Percentiles rank a stretch among this genome's conserved stretches.
Evolutionary conservation across 768 basidiomycete species (phyloP).

Genomic region (Collybia mongolica): DNA sequence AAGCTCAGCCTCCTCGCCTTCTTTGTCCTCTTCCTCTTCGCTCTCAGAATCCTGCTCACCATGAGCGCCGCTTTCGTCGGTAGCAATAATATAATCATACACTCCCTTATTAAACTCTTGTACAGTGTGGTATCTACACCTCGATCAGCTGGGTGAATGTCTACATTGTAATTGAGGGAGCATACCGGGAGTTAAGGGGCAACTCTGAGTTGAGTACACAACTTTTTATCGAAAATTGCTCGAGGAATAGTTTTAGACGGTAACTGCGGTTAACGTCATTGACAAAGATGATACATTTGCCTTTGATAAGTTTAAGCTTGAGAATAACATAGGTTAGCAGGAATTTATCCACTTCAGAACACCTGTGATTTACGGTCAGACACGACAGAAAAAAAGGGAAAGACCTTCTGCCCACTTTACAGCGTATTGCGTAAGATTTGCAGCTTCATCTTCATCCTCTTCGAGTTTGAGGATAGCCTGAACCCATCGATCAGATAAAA

Average conservation of each 20-base stretch:
- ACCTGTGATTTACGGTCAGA: slow-evolving; percentile 38
- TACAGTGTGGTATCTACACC: slow-evolving; percentile 84
- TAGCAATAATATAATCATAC: slow-evolving; percentile 98
- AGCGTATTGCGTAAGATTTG: slow-evolving; percentile 82
- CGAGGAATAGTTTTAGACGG: slow-evolving; percentile 95
- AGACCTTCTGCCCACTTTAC: slow-evolving; percentile 50
- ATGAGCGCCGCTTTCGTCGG: slow-evolving; percentile 77
- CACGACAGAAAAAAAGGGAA: slow-evolving; percentile 4
- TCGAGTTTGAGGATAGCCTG: slow-evolving; percentile 86
- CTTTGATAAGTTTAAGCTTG: slow-evolving; percentile 92
- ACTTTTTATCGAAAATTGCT: slow-evolving; percentile 94
- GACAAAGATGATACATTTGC: slow-evolving; percentile 96
- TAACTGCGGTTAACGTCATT: slow-evolving; percentile 95
- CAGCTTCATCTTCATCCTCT: slow-evolving; percentile 81
- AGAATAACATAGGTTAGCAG: slow-evolving; percentile 94
- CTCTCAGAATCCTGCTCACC: slow-evolving; percentile 43
- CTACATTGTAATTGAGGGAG: background rate
- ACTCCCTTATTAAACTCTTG: slow-evolving; percentile 99
- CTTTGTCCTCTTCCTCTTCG: slow-evolving; percentile 43
- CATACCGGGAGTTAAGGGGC: slow-evolving; percentile 86
- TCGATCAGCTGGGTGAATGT: background rate
- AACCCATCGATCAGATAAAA: background rate
- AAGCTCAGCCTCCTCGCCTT: slow-evolving; percentile 37
- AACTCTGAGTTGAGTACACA: slow-evolving; percentile 96
- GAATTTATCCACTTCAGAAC: slow-evolving; percentile 96